Evolutionary conservation across 1,284 basidiomycete species (phyloP), one percentile per base, ranked within the genome.

Genomic region (Agroathelia rolfsii): DNA sequence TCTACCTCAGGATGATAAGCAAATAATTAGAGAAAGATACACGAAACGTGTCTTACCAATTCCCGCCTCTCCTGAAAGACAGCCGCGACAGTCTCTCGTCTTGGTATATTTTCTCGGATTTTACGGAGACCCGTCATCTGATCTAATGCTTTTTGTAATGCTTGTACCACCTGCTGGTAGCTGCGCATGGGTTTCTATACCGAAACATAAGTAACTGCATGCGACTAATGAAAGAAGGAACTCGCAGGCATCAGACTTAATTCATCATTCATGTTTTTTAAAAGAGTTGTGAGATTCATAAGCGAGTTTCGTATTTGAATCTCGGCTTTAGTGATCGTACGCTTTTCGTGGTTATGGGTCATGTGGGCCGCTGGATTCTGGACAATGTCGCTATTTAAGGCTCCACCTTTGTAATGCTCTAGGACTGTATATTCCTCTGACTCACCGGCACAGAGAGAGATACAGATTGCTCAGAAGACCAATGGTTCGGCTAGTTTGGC

Each of bases 161-260:
- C 50, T 1, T 36, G 40, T 17, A 66, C 51, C 4, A 59, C 49
- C 26, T 58, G 49, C 18, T 59, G 55, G 40, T 71, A 72, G 34
- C 60, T 55, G 8, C 51, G 50, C 45, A 68, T 58, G 6, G 68
- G 66, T 62, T 70, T 70, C 65, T 69, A 29, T 11, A 20, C 10
- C 6, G n/a, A 24, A 24, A 14, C 11, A 13, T 10, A 26, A 24
- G 14, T 13, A 33, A 6, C n/a, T 13, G 24, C 21, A 12, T 8
- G 19, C 23, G 22, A 7, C 6, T 11, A 24, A 24, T 24, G 20
- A 29, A 24, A 13, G 11, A 19, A 12, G 25, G 16, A 7, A 45
- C 64, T 30, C 38, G 68, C 68, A n/a, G 68, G 67, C 15, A 67
- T 47, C 4, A 71, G 53, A 37, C 69, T 68, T 8, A 69, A 47